These are phyloP conservation scores for Ceratocystis eucalypticola DNA, from an alignment of 2,329 filamentous ascomycete species.

Conservation along the genomic window DNA sequence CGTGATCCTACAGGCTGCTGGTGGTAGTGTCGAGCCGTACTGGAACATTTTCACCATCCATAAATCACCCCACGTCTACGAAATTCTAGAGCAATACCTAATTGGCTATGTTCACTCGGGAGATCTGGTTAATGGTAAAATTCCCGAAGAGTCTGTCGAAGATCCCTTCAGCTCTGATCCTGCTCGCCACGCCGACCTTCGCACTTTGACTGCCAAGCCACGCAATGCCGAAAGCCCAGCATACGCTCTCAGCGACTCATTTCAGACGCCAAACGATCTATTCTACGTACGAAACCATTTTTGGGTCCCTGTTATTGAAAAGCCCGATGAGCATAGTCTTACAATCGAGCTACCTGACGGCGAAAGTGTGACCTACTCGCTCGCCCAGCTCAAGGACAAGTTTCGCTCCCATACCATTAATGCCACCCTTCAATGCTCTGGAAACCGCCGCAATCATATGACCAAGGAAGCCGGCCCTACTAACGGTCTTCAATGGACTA, in stretches of 20 bases:
- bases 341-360: conserved; percentile 45
- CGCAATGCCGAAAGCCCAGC: conserved; percentile 48
- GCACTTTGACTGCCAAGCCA: conserved; percentile 40
- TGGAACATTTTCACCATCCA: conserved; percentile 61
- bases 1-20: conserved; percentile 52
- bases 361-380: conserved; percentile 37
- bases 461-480: conserved; percentile 34
- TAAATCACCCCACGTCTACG: conserved; percentile 49
- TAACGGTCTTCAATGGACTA: conserved; percentile 46
- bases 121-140: conserved; percentile 45
- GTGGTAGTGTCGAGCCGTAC: conserved; percentile 51
- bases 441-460: conserved; percentile 48
- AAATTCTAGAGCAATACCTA: conserved; percentile 50
- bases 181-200: conserved; percentile 36
- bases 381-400: conserved; percentile 39
- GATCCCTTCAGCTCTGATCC: conserved; percentile 48
- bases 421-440: conserved; percentile 46
- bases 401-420: conserved; percentile 41
- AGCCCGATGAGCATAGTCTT: conserved; percentile 32
- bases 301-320: conserved; percentile 41
- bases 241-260: conserved; percentile 34
- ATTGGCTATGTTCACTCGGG: conserved; percentile 47
- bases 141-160: conserved; percentile 41
- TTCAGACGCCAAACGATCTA: conserved; percentile 40
- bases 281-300: conserved; percentile 52